Conservation (phyloP, 768 basidiomycete species). For the Boletellus ananas region DNA sequence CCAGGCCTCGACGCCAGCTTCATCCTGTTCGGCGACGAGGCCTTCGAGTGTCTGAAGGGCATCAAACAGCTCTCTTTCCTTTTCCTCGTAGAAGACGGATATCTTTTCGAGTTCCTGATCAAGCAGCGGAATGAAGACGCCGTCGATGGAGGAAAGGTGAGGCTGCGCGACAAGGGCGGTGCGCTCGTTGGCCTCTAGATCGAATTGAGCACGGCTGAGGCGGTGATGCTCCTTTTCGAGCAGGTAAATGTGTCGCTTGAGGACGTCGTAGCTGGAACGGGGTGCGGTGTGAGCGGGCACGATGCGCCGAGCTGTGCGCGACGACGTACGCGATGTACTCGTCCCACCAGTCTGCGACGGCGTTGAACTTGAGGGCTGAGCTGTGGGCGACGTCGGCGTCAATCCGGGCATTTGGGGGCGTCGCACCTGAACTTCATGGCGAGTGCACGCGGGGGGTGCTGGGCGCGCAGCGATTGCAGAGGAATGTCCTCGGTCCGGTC, state of each 20-base stretch:
- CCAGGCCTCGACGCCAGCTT: conserved; percentile 46
- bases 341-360: conserved; percentile 89
- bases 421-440: conserved; percentile 37
- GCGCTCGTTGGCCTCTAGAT: conserved; percentile 64
- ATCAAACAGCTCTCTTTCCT: conserved; percentile 67
- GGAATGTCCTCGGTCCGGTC: conserved; percentile 26
- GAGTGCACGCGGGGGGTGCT: conserved; percentile 1
- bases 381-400: conserved; percentile 31
- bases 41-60: conserved; percentile 58
- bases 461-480: conserved; percentile 11
- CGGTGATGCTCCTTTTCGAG: conserved; percentile 73
- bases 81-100: conserved; percentile 67
- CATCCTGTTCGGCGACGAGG: conserved; percentile 57
- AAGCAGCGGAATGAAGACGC: conserved; percentile 66
- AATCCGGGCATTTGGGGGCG: not conserved
- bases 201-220: conserved; percentile 38
- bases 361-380: conserved; percentile 87
- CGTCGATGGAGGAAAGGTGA: conserved; percentile 43
- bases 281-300: not conserved
- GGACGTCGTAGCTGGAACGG: conserved; percentile 64
- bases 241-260: conserved; percentile 84
- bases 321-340: conserved; percentile 78
- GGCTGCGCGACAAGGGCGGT: conserved; percentile 49
- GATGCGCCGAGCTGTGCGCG: not conserved
- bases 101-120: conserved; percentile 85